Evolutionary conservation across 2,329 filamentous ascomycete genomes (phyloP), one percentile per base, ranked within the genome.

Genomic region (Exophiala xenobiotica): DNA sequence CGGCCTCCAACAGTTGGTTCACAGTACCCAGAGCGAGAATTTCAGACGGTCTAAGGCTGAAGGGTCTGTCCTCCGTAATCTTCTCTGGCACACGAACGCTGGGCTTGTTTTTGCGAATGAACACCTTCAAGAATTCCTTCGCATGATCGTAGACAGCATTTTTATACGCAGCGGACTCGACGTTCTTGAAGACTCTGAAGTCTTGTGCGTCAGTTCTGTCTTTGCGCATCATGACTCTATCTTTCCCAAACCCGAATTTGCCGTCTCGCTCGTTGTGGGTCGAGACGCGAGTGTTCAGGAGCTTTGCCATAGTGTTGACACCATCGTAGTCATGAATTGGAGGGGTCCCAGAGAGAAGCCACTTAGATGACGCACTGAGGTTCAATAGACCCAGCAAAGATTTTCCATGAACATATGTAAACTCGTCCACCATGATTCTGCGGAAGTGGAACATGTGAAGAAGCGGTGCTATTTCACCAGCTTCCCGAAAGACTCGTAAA

Each of bases 331-430:
- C 76, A 4, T 73, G 71, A 2, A 85, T 61, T 0, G 74, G 71
- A 1, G 83, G 83, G 1, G 83, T 87, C 2, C 80, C 83, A 0
- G 82, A 86, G 1, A 87, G 67, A 5, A 83, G 70, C 82, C 83
- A 86, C 47, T 75, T 76, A 33, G 77, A 80, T 35, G 73, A 68
- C 8, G 78, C 74, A 20, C 72, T 62, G 1, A 85, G 60, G 0
- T 67, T 68, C 5, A 73, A 67, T 4, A 82, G 66, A 0, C 71
- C 68, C 0, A 71, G 63, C 53, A 72, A 66, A 44, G 71, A 67
- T 43, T 74, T 64, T 12, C 68, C 62, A 38, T 72, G 70, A 4
- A 78, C 67, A 55, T 85, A 83, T 1, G 82, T 80, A 57, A 81
- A 86, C 57, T 87, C 84, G 54, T 87, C 84, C 1, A 86, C 70